These are phyloP conservation scores for Fallopia convolvulus DNA, from an alignment of 148 eudicot genomes.

Conservation along the genomic window DNA sequence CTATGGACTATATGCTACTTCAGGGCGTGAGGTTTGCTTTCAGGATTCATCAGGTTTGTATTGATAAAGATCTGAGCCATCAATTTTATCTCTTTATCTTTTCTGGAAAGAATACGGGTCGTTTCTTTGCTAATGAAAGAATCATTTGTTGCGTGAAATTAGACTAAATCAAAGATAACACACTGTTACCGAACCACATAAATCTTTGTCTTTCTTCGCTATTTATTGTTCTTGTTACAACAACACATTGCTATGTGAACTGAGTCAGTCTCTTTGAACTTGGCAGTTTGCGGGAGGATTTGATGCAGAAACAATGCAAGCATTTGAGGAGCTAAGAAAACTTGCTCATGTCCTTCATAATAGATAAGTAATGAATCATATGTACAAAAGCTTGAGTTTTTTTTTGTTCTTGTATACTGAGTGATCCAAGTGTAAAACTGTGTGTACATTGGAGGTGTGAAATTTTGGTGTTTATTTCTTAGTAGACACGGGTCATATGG, in stretches of 20 bases:
- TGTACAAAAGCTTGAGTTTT: constrained; percentile 2
- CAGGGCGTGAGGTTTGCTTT: constrained; percentile 90
- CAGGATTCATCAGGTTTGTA: constrained; percentile 74
- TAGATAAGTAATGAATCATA: constrained; percentile 14
- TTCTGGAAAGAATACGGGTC: no score
- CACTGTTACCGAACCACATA: no score
- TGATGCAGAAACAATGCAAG: constrained; percentile 84
- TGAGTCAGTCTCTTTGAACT: not conserved
- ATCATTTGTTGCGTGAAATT: not conserved
- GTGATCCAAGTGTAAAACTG: not conserved
- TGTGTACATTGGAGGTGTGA: not conserved
- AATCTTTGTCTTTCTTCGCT: no score
- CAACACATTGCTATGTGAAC: not conserved
- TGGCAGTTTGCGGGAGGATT: constrained; percentile 93
- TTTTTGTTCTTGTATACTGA: not conserved
- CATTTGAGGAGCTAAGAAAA: constrained; percentile 73
- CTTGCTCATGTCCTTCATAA: constrained; percentile 52
- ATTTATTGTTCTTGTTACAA: no score
- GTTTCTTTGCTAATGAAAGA: not conserved
- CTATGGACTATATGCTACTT: constrained; percentile 77
- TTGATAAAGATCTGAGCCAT: not conserved
- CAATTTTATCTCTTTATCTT: not conserved
- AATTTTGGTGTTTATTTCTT: not conserved
- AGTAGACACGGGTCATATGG: not conserved
- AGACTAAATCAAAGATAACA: not conserved